Conservation (phyloP, 495 filamentous ascomycete genomes). For the Aspergillus mulundensis region DNA sequence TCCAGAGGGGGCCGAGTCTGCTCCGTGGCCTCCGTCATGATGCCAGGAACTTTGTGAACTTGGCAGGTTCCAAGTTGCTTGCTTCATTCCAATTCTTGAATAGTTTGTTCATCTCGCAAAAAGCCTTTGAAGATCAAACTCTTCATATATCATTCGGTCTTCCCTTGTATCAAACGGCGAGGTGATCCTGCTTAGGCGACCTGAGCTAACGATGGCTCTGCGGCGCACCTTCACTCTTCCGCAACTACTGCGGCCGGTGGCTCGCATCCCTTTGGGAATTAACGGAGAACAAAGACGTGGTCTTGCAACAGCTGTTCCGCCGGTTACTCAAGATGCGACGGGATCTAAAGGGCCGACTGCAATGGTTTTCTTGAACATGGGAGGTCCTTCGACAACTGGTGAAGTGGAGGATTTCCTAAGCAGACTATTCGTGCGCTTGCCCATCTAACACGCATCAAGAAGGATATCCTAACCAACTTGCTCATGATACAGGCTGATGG, state of each 20-base stretch:
- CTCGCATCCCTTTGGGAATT: constrained; percentile 22
- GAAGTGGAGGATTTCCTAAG: constrained; percentile 93
- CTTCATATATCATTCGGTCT: background rate
- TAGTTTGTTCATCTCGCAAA: background rate
- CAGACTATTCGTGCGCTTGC: constrained; percentile 73
- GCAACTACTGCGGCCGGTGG: constrained; percentile 26
- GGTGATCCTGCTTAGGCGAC: background rate
- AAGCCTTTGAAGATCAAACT: no score
- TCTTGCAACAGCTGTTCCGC: constrained; percentile 66
- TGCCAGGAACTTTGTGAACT: constrained; percentile 1
- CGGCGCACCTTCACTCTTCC: constrained; percentile 30
- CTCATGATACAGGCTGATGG: constrained; percentile 64
- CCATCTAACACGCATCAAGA: background rate
- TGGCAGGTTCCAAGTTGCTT: background rate
- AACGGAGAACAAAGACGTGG: constrained; percentile 25
- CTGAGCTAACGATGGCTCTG: constrained; percentile 32
- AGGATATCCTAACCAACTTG: background rate
- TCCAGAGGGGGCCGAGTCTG: constrained; percentile 1
- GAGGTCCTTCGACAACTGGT: constrained; percentile 80
- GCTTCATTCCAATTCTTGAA: background rate
- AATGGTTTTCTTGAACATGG: constrained; percentile 99
- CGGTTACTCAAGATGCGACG: constrained; percentile 66
- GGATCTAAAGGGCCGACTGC: constrained; percentile 72
- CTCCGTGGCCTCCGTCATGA: constrained; percentile 21
- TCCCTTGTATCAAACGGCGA: background rate